These are phyloP conservation scores for Eucalyptus albens DNA, from an alignment of 345 rosid genomes.

Conservation along the genomic window DNA sequence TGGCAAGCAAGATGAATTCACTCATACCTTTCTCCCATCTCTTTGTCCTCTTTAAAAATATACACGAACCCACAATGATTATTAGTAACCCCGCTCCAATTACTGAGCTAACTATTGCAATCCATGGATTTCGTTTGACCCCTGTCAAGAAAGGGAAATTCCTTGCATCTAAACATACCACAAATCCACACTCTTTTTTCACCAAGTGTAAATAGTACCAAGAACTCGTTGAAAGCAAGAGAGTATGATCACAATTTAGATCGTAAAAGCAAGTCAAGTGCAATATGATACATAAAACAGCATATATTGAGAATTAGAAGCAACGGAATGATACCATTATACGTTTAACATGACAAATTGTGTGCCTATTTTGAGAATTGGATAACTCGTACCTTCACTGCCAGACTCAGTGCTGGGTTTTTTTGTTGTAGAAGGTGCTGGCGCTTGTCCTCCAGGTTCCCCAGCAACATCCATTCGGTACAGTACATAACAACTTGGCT, in stretches of 20 bases:
- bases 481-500: slow-evolving; percentile 3
- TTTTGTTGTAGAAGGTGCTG: neutral
- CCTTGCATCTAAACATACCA: too few relatives aligned
- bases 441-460: neutral
- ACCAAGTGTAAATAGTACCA: neutral
- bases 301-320: neutral
- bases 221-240: neutral
- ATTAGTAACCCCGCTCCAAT: too few relatives aligned
- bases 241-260: neutral
- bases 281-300: neutral
- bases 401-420: neutral
- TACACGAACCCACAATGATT: too few relatives aligned
- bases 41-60: too few relatives aligned
- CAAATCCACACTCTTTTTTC: too few relatives aligned
- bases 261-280: neutral
- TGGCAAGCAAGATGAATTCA: too few relatives aligned
- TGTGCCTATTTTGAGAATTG: fast-evolving
- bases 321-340: neutral
- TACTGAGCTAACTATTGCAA: too few relatives aligned
- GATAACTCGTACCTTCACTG: neutral
- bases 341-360: neutral
- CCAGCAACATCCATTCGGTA: neutral
- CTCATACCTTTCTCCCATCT: too few relatives aligned
- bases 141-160: too few relatives aligned
- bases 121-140: too few relatives aligned